Base-by-base conservation (phyloP, 768 basidiomycete genomes). In the Mrakia hoshinonis region DNA sequence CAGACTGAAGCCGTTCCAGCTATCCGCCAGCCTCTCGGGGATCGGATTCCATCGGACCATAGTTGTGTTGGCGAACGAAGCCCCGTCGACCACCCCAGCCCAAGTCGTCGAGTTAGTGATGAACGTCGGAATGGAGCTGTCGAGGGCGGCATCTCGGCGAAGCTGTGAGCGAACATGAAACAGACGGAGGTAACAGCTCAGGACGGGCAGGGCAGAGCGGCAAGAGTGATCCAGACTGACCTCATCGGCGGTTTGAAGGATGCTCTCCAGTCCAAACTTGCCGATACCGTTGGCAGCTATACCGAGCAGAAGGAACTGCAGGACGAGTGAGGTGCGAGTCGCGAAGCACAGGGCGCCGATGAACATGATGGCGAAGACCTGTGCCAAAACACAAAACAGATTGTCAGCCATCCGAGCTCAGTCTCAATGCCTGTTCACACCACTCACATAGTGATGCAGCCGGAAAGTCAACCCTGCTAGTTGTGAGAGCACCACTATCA, bases 301-400 rank as follows among this genome's bases (percentile, higher is more conserved):
- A 2, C 92, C 91, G 39, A 92, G 82, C 18, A 92, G 81, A 77
- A 92, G 86, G 1, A 87, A 90, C 79, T 92, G 90, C 77, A 88
- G 88, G 61, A 92, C 83, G 0, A 58, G 18, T 11, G 87, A 90
- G 38, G 87, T 81, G 51, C 90, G 84, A 36, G 91, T 92, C 0
- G 90, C 89, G 76, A 91, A 91, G 7, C 85, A 90, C 3, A 89
- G 89, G 6, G 85, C 86, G 39, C 91, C 89, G 38, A 92, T 83
- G 64, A 92, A 82, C 12, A 84, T 82, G 78, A 92, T 87, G 0
- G 87, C 85, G 34, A 89, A 81, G 66, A 93, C 29, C 54, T 55
- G 26, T 6, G 34, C 13, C 7, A 18, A 36, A 31, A 63, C 4
- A 39, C 13, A 11, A 63, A 24, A 63, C 4, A 39, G 36, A 22